Evolutionary conservation across 495 filamentous ascomycete species (phyloP), one percentile per base, ranked within the genome.

Genomic region (Lentithecium fluviatile): DNA sequence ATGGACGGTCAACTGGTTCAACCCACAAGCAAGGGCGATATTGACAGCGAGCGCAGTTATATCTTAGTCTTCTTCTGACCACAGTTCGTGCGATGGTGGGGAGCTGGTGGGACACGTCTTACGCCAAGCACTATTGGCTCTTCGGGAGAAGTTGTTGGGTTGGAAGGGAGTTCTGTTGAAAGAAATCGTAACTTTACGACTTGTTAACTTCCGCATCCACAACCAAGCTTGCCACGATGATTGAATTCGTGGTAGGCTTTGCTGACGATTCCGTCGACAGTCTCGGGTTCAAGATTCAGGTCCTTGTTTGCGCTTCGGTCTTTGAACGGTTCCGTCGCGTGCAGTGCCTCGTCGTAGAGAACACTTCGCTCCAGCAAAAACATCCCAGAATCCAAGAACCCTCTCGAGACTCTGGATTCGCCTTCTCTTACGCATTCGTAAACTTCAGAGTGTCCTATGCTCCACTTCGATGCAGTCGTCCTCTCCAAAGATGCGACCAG

Each of bases 281-380:
- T 43, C 52, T 71, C 65, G 25, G 23, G 32, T 23, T 56, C 42
- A 20, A 71, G 52, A 6, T 43, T 49, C 6, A 71, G 58, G 23
- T 25, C 20, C 3, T 29, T 19, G 45, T 67, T 65, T 19, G 56
- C 58, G 45, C 62, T 65, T 21, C 36, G 13, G 15, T 59, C 17
- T 20, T 37, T 5, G 50, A 69, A 71, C 0, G 60, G 11, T 20
- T 45, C 26, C 3, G 56, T 40, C 6, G 69, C 60, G 10, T 54
- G 40, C 23, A 71, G 20, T 4, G 26, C 11, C 45, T 62, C 52
- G 45, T 71, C 69, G 45, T 65, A 67, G 23, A 71, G 34, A 8
- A 69, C 52, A 37, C 66, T 69, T 42, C 66, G 19, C 57, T 69
- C 66, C 55, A 71, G 52, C 38, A 69, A 47, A 46, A 65, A 65